Base-by-base conservation (phyloP, 2,329 filamentous ascomycete species). In the Aureobasidium musti region DNA sequence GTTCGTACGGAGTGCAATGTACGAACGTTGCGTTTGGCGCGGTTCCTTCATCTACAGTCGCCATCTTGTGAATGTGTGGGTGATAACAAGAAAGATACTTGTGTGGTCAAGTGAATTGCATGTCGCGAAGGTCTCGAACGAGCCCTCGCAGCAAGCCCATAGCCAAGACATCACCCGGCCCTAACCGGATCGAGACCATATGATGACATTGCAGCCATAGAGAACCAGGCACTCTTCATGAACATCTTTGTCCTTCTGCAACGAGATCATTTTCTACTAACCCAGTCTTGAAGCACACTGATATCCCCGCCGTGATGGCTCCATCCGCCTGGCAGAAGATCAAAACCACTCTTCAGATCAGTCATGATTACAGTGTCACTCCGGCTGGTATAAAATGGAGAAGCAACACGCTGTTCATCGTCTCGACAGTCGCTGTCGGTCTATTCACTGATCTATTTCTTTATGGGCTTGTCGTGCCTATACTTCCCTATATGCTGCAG, bases 371-470 rank as follows among this genome's bases (percentile, higher is more conserved):
- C 70, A 69, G 67, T 21, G 68, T 72, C 23, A 68, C 70, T 52
- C 76, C 76, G 0, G 72, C 73, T 30, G 75, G 82, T 19, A 73
- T 84, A 3, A 68, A 74, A 77, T 85, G 83, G 81, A 82, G 86
- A n/a, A 86, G 85, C 13, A 84, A 82, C 63, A 84, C 83, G 2
- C 71, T 81, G 53, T 88, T 89, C 77, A 87, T 88, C 69, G 73
- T 86, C 45, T 74, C 80, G 7, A 87, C 85, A 2, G 83, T 88
- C 14, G 81, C 79, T 3, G 75, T 84, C 23, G 83, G 82, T 50
- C 79, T 85, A 1, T 87, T 86, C 71, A 84, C 83, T 0, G 85
- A 87, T 71, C 75, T 87, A 14, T 87, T 87, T 72, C 79, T 87
- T 1, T 87, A 87, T 71, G 83, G 83, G 1, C 77, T 87, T 2